Evolutionary conservation across 495 filamentous ascomycete genomes (phyloP), one percentile per base, ranked within the genome.

Genomic region (Penicillium canariense): DNA sequence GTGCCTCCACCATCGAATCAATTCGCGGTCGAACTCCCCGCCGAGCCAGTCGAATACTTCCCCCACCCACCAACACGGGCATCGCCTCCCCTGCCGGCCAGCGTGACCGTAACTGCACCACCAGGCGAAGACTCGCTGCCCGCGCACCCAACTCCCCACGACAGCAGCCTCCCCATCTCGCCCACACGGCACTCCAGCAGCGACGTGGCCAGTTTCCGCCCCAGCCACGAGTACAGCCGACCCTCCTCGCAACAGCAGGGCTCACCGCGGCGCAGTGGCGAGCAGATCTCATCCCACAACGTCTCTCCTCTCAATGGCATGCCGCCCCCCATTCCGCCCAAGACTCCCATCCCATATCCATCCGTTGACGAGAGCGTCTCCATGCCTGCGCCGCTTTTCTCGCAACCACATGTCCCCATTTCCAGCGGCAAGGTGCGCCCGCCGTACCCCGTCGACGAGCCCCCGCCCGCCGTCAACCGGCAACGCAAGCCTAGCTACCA

Each of bases 371-470:
- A 60, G 53, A 59, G 65, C 48, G 67, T 74, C 18, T 58, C 66
- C 9, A 73, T 70, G 71, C 69, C 66, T 11, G 68, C 66, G 39
- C 70, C 68, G 26, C 48, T 62, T 30, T 65, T 65, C 38, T 60
- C 64, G 5, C 54, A 55, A 26, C 50, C 59, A 26, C 52, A 53
- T 1, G 34, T 50, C 39, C 52, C 51, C 26, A 20, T 57, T 6
- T n/a, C 61, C 20, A 59, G 60, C 34, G 68, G 63, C 35, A 70
- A 70, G 50, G 48, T 66, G 14, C 69, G 71, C 17, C 74, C 87
- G 48, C 91, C 91, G 10, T 96, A 97, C 68, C 91, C 91, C 0
- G 73, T 84, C 50, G 89, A 95, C 52, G 89, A 87, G n/a, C 87
- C 86, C 11, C 90, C 91, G 30, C 91, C 91, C 1, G 70, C 77